Base-by-base conservation (phyloP, 805 yeast genomes). In the Nakazawaea wyomingensis region DNA sequence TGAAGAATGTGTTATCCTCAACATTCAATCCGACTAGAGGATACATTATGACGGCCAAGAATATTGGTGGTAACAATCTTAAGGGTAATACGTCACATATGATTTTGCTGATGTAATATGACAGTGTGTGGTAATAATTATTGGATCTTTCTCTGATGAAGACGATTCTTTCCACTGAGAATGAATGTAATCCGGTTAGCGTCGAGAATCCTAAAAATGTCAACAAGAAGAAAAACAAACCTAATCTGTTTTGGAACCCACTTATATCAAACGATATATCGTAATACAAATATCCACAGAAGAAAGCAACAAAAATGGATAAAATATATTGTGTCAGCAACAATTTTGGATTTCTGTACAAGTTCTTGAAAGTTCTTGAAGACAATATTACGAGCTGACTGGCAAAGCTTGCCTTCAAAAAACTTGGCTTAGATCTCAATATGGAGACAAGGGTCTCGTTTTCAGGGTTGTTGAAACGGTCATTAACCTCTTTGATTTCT, bases 201-300 rank as follows among this genome's bases (percentile, higher is more conserved):
- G 98, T 84, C 1, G 95, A 83, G 61, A 93, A 93, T 0, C 99
- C 99, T 68, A 93, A 90, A 54, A 90, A 76, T 3, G 98, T 87
- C 48, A 93, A 69, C 40, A 90, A 64, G 61, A 93, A 93, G 69
- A 93, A 91, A 63, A 93, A 93, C 47, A 93, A 68, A 0, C 99
- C 99, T 50, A 93, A 71, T 53, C 99, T 74, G 62, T 93, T 93
- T 61, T 93, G 99, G 69, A 93, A 93, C 0, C 99, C 99, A 54
- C 96, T 81, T 43, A 93, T 91, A 59, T 91, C 96, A 57, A 88
- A 85, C 33, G 80, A 69, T 20, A 91, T 80, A 55, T 88, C 72
- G 64, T 82, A 91, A 61, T 93, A 93, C 32, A 93, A 68, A 39
- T 76, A 76, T 0, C 98, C 96, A 62, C 96, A 82, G 62, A 91